Base-by-base conservation (phyloP, 371 early-diverging fungal species). In the Mortierella sp. region DNA sequence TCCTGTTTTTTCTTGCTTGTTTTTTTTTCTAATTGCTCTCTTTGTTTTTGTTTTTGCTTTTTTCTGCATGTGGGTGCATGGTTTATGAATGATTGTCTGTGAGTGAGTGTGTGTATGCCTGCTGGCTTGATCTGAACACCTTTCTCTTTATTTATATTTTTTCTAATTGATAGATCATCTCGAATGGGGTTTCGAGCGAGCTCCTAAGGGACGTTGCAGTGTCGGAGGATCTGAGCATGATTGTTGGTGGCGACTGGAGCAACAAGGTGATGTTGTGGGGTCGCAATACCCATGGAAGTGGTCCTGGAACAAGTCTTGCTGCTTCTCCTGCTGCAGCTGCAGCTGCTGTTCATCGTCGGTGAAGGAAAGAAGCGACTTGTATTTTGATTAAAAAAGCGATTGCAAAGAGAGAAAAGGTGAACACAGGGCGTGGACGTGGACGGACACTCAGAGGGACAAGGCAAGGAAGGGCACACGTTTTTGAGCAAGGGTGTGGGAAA, bases 251-350 rank as follows among this genome's bases (percentile, higher is more conserved):
- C 24, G 86, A 86, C 48, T 86, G 86, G 86, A 72, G 40, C 53
- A 86, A 86, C 53, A 79, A 80, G n/a, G 86, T 86, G 6, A 48
- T 79, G 24, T 71, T 82, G 40, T 86, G 86, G 86, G 79, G 72
- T 37, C 26, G 75, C 54, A 5, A 59, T 51, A 14, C 0, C 16
- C 14, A 50, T 50, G 50, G 50, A 14, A 16, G 50, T 51, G 51
- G 34, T 16, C 5, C 28, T 48, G 43, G 5, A 28, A 71, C 86
- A 9, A 54, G n/a, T 54, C n/a, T n/a, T 14, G 57, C 57, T 57
- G 16, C 19, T 31, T 34, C 31, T 31, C 1, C 24, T 24, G 64
- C n/a, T n/a, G n/a, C n/a, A 13, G 51, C 51, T 21, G n/a, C n/a
- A n/a, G 51, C 51, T 2, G 51, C 21, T 21, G 51, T 2, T 51